Conservation (phyloP, 148 eudicot genomes). For the Arbutus unedo region DNA sequence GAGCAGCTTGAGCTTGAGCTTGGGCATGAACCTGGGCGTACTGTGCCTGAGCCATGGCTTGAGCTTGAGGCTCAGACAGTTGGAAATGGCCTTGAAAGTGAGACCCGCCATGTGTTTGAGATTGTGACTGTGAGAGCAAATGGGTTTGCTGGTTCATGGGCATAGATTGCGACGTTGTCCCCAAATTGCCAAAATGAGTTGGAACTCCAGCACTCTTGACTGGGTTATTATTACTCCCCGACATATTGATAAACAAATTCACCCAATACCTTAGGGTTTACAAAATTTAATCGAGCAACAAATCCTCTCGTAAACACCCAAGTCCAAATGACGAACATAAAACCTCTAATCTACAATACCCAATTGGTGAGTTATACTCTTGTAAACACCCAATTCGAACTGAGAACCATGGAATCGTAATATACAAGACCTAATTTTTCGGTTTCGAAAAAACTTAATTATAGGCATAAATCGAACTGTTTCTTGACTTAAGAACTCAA, state of each 20-base stretch:
- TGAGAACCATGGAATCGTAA: too few species aligned
- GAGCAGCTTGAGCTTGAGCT: slow-evolving; percentile 29
- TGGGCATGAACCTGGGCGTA: slow-evolving; percentile 31
- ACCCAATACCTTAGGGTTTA: not conserved
- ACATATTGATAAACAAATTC: slow-evolving; percentile 6
- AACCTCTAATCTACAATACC: not conserved
- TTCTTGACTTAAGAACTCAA: not conserved
- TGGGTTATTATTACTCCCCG: slow-evolving; percentile 31
- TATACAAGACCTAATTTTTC: not conserved
- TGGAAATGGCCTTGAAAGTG: slow-evolving; percentile 41
- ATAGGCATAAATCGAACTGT: not conserved
- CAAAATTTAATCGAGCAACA: not conserved
- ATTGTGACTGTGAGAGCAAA: slow-evolving; percentile 28
- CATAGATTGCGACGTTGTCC: slow-evolving; percentile 23
- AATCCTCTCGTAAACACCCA: not conserved
- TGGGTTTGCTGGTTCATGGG: slow-evolving; percentile 23
- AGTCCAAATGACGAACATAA: not conserved
- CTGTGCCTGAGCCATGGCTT: slow-evolving; percentile 41
- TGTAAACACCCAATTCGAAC: too few species aligned
- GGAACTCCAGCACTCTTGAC: slow-evolving; percentile 32
- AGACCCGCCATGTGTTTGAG: slow-evolving; percentile 42
- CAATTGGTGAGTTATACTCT: too few species aligned
- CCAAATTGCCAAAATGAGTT: slow-evolving; percentile 30
- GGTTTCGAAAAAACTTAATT: not conserved
- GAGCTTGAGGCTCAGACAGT: slow-evolving; percentile 38